Percentiles rank a stretch among this genome's conserved stretches.
phyloP scores from a whole-genome alignment of 495 filamentous ascomycete genomes.

The Aspergillus funiculosus region DNA sequence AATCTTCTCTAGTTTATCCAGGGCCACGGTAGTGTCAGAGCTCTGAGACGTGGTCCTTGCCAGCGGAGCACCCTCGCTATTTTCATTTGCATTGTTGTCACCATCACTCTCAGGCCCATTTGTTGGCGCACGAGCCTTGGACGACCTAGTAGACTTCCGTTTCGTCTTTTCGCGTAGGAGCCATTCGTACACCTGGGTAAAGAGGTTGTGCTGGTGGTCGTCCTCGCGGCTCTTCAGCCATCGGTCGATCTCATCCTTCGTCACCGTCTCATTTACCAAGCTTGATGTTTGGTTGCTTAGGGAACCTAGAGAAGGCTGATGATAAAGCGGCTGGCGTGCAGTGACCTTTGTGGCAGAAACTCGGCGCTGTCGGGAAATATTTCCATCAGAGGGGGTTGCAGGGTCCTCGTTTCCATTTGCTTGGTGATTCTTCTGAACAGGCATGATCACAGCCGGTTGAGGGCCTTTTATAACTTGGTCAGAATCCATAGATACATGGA shows the following conservation, averaged over 20 bases:
- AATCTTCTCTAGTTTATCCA: constrained; percentile 66
- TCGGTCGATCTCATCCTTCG: constrained; percentile 26
- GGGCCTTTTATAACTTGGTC: constrained; percentile 29
- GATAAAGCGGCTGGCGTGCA: constrained; percentile 24
- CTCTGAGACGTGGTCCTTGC: constrained; percentile 33
- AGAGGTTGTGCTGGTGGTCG: constrained; percentile 40
- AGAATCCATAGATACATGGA: constrained; percentile 22
- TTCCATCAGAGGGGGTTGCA: constrained; percentile 23
- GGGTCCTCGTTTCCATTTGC: constrained; percentile 21
- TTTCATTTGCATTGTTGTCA: constrained; percentile 23
- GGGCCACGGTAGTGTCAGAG: constrained; percentile 56
- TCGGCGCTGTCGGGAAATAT: constrained; percentile 24
- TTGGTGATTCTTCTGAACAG: constrained; percentile 24
- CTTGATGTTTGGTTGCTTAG: constrained; percentile 29
- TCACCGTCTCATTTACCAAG: constrained; percentile 18
- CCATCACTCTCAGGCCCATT: constrained; percentile 3
- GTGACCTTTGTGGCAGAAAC: constrained; percentile 26
- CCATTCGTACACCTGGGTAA: constrained; percentile 74
- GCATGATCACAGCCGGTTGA: constrained; percentile 23
- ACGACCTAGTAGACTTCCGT: constrained; percentile 46
- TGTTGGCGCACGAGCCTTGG: constrained; percentile 17
- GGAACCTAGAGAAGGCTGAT: constrained; percentile 27
- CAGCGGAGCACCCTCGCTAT: constrained; percentile 27
- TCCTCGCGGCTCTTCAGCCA: constrained; percentile 25
- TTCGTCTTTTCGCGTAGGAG: constrained; percentile 69